Conservation (phyloP, 768 basidiomycete species). For the Mycena latifolia region DNA sequence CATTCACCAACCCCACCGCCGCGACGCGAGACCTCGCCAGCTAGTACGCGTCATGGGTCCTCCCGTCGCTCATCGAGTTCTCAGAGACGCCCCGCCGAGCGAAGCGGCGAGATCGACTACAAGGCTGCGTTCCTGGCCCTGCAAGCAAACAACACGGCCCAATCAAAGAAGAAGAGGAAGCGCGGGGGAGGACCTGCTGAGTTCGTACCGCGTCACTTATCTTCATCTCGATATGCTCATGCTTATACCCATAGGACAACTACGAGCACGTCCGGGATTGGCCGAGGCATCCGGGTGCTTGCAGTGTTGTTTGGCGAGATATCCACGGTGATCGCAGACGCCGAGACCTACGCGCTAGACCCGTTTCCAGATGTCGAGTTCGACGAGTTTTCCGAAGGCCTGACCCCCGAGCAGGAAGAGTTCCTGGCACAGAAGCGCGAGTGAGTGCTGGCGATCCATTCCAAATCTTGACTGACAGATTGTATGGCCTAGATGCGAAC, state of each 20-base stretch:
- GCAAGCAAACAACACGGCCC: neutral
- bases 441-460: slow-evolving; percentile 3
- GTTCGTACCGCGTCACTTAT: neutral
- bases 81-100: neutral
- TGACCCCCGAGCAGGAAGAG: neutral
- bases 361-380: slow-evolving; percentile 3
- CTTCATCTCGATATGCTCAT: neutral
- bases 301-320: slow-evolving; percentile 23
- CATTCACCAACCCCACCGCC: neutral
- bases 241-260: neutral
- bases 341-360: neutral
- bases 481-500: slow-evolving; percentile 13
- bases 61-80: no score
- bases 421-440: slow-evolving; percentile 18
- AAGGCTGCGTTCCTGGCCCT: slow-evolving; percentile 5
- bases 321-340: slow-evolving; percentile 2
- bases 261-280: neutral
- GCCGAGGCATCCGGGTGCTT: slow-evolving; percentile 20
- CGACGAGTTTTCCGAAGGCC: slow-evolving; percentile 3
- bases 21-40: neutral
- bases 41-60: neutral
- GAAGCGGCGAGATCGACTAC: neutral
- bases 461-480: neutral
- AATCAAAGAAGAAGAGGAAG: slow-evolving; percentile 7
- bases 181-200: neutral